Evolutionary conservation across 2,329 filamentous ascomycete species (phyloP), one percentile per base, ranked within the genome.

Genomic region (Verticillium tricorpus): DNA sequence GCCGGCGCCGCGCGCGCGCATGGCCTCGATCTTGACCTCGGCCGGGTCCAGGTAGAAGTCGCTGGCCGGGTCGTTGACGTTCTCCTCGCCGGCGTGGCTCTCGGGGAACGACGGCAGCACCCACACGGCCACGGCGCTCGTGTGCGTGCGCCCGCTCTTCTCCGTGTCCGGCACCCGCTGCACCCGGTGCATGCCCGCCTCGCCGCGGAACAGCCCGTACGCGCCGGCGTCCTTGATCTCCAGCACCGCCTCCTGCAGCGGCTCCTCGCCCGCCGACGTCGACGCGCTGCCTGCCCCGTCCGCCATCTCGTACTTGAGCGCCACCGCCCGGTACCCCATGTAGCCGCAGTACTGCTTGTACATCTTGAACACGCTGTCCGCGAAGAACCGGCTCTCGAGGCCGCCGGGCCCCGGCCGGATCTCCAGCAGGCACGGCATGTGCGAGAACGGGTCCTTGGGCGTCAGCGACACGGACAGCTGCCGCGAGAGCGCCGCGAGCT

Each of bases 151-250:
- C 2, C 95, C 95, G 72, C 92, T 94, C 67, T 83, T 91, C 74
- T 99, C 95, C 0, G 95, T 99, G 12, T 89, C 89, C 1, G 95
- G 95, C 3, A 99, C 89, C 31, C 95, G 88, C 79, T 99, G 95
- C 0, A 99, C 95, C 32, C 95, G 87, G 74, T 99, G 95, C 67
- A 99, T 95, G 35, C 95, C 95, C 3, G 94, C 92, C 76, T 99
- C 95, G 68, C 89, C 89, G 64, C 94, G 86, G 69, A 99, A 86
- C 1, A 86, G 71, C 63, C 90, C 91, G 75, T 97, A 99, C 25
- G 93, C 89, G 34, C 92, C 92, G 1, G 85, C 78, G 58, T 87
- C 84, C 62, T 89, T 85, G 39, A 99, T 81, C 73, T 97, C 93
- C 31, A 99, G 82, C 28, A 99, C 87, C 8, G 92, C 95, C 78